Conservation (phyloP, 2,329 filamentous ascomycete species). For the Pyrenophora tritici-repentis region DNA sequence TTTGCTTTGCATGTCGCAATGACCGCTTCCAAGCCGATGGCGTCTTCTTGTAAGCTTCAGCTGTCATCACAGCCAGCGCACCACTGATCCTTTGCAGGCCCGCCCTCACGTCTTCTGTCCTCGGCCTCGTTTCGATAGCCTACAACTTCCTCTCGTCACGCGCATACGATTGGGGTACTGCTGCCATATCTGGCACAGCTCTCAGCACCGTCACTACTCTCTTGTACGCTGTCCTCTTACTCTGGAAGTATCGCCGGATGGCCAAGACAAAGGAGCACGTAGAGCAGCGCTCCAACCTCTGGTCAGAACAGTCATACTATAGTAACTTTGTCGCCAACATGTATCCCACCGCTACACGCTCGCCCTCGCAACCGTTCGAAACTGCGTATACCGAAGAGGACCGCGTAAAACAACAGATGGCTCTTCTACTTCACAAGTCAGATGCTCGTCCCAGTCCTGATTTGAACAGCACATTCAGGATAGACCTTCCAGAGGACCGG, state of each 20-base stretch:
- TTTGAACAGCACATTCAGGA: slow-evolving; percentile 50
- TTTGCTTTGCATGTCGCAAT: slow-evolving; percentile 55
- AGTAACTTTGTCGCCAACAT: slow-evolving; percentile 54
- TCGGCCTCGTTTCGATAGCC: slow-evolving; percentile 55
- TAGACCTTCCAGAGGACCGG: slow-evolving; percentile 46
- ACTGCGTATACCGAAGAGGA: slow-evolving; percentile 53
- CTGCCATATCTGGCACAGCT: slow-evolving; percentile 52
- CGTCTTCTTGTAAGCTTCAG: slow-evolving; percentile 51
- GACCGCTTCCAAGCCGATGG: slow-evolving; percentile 54
- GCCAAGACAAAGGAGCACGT: slow-evolving; percentile 33
- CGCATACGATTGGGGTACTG: slow-evolving; percentile 50
- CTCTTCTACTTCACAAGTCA: slow-evolving; percentile 50
- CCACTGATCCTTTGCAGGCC: slow-evolving; percentile 39
- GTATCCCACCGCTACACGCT: slow-evolving; percentile 47
- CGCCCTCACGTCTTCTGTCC: slow-evolving; percentile 50
- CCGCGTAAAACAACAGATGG: slow-evolving; percentile 56
- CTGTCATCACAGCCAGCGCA: not conserved
- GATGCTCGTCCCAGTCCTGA: slow-evolving; percentile 42
- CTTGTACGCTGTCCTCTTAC: slow-evolving; percentile 50
- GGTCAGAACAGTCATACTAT: slow-evolving; percentile 50
- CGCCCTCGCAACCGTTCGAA: slow-evolving; percentile 32
- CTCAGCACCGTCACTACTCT: slow-evolving; percentile 47
- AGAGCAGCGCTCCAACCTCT: slow-evolving; percentile 32
- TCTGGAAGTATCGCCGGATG: slow-evolving; percentile 51
- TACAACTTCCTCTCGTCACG: slow-evolving; percentile 54